Base-by-base conservation (phyloP, 2,329 filamentous ascomycete species). In the Aspergillus hortae region DNA sequence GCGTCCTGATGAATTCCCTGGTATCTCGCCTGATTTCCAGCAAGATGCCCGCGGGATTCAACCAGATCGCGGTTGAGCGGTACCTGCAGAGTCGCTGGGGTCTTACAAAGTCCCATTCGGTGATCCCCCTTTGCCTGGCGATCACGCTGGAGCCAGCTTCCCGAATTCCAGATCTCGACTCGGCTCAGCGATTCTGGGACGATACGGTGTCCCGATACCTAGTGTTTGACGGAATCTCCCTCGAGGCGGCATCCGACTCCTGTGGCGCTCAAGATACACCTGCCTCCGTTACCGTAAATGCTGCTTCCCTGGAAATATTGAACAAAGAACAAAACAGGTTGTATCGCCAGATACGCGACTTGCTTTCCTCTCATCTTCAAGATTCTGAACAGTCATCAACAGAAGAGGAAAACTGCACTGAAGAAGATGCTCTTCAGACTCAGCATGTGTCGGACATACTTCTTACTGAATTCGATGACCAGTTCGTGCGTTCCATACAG, bases 1-100 rank as follows among this genome's bases (percentile, higher is more conserved):
- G 69, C 2, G 63, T 69, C 57, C 43, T 59, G 44, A 49, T 67
- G 61, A 58, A 63, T 0, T 40, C 46, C 6, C 56, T 71, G 2
- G 66, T 73, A 46, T 58, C 61, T 1, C 63, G 58, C 6, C 44
- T 69, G 19, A 55, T 69, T 25, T 63, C 62, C 4, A 55, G 56
- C 23, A 68, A 65, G 45, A 63, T 69, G 59, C 66, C 67, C 4
- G 66, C 57, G 4, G 57, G 59, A 2, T 68, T 69, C 44, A 60
- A 61, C 23, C 52, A 56, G 19, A 47, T 40, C 4, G 53, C 57
- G 0, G 55, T 62, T 9, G 52, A 60, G 17, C 44, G 56, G 6
- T 60, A 68, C 45, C 47, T 70, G 6, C 21, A 61, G 11, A 42
- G 38, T 6, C 54, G 51, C 19, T 70, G 67, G 67, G 64, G 66